Evolutionary conservation across 2,329 filamentous ascomycete species (phyloP).

Genomic region (Chaetomiaceae sp.): DNA sequence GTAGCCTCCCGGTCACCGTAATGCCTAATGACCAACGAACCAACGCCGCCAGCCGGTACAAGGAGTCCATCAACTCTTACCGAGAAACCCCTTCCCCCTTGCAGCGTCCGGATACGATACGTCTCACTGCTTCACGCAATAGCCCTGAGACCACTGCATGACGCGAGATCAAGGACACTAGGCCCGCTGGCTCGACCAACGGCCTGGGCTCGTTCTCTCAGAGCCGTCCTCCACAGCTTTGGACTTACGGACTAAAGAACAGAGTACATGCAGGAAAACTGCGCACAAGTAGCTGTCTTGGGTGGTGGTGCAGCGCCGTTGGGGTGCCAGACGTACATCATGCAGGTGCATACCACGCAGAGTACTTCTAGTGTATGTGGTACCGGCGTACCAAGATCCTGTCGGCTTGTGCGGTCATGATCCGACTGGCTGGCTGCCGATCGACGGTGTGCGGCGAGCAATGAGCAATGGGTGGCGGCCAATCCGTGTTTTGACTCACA

Average conservation of each 20-base stretch:
- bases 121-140: conserved; percentile 47
- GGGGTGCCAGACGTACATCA: conserved; percentile 12
- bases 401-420: too few species aligned
- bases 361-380: not conserved
- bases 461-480: too few species aligned
- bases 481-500: too few species aligned
- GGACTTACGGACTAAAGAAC: conserved; percentile 58
- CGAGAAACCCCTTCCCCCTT: too few species aligned
- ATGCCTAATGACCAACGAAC: not conserved
- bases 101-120: conserved; percentile 61
- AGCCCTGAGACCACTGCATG: conserved; percentile 54
- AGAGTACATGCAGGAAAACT: conserved; percentile 51
- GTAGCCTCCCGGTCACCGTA: too few species aligned
- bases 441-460: too few species aligned
- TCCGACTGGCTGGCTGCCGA: too few species aligned
- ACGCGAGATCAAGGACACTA: conserved; percentile 48
- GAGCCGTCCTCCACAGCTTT: conserved; percentile 54
- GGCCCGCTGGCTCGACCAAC: conserved; percentile 19
- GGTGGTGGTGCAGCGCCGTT: too few species aligned
- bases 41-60: not conserved
- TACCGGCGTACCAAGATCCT: too few species aligned
- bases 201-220: conserved; percentile 52
- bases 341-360: too few species aligned
- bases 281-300: too few species aligned
- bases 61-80: not conserved